A percentile compares a stretch with the other conserved stretches of the same genome.
Evolutionary conservation across 2,329 filamentous ascomycete species (phyloP).

Genomic region (Beauveria sp.): DNA sequence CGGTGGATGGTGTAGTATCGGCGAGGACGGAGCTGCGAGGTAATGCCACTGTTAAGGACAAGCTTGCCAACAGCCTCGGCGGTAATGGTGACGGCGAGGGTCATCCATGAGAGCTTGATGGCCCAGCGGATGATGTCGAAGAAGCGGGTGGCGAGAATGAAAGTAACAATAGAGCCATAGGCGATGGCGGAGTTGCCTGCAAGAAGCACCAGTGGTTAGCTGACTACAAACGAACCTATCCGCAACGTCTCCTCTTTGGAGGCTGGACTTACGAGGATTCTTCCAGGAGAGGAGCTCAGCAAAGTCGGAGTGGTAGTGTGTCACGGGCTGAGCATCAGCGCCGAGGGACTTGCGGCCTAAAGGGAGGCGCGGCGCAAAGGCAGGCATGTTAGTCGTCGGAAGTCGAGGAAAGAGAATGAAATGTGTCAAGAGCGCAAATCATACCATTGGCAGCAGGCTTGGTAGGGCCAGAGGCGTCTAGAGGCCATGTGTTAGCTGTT

Average conservation of each 20-base stretch:
- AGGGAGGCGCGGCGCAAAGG: not conserved
- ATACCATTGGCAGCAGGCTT: constrained; percentile 27
- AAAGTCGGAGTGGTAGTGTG: constrained; percentile 66
- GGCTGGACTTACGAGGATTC: constrained; percentile 49
- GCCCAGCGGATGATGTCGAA: constrained; percentile 58
- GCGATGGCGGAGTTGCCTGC: constrained; percentile 58
- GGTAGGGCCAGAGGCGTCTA: constrained; percentile 4
- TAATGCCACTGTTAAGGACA: constrained; percentile 52
- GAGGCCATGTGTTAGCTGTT: constrained; percentile 10
- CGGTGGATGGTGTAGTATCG: constrained; percentile 60
- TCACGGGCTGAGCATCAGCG: constrained; percentile 43
- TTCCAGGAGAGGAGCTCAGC: constrained; percentile 62
- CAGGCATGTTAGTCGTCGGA: not conserved
- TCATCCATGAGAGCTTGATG: constrained; percentile 59
- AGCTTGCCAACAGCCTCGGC: constrained; percentile 56
- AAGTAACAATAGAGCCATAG: constrained; percentile 47
- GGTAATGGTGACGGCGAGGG: constrained; percentile 50
- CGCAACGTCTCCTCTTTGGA: not conserved
- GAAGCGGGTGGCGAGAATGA: constrained; percentile 58
- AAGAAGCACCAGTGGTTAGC: constrained; percentile 14
- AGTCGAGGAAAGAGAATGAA: not conserved
- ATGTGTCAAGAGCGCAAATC: not conserved
- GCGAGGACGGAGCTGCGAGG: constrained; percentile 58
- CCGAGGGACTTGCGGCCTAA: constrained; percentile 6
- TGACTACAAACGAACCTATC: not conserved